Base-by-base conservation (phyloP, 345 rosid genomes). In the Camelina neglecta region DNA sequence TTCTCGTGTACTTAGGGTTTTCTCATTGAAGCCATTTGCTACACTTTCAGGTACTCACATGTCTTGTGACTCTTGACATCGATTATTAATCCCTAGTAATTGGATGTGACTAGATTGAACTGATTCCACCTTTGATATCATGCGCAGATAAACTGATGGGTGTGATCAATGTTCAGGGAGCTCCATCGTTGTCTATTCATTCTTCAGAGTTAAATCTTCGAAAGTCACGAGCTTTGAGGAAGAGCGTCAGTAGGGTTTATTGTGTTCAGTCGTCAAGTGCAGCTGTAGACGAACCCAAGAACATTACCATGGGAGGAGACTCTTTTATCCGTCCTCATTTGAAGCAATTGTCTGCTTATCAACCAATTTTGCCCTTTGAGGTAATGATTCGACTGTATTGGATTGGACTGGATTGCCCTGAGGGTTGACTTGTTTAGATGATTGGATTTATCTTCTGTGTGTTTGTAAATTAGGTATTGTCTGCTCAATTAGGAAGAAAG, bases 361-460 rank as follows among this genome's bases (percentile, higher is more conserved):
- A 95, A 54, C 88, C 98, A 59, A 95, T 95, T 76, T 69, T 95
- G 71, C 98, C 99, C 67, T 89, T 90, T 75, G 99, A 95, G 99
- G 99, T 92, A 2, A 51, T 41, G 57, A 26, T 35, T 35, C 1
- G 8, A 35, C 1, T 35, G 38, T 9, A 35, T 35, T 35, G 38
- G 38, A 35, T 5, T 35, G 38, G 38, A 35, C 7, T 35, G 7
- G 38, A 29, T 29, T 29, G 31, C 31, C 31, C 31, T 29, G 31
- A 29, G 31, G 31, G 31, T 29, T 29, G 31, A 29, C 31, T 29
- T 29, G 31, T 29, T 29, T 29, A 29, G 31, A 29, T 29, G 33
- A 55, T 45, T 55, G 33, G 57, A n/a, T 56, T 47, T 11, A 20
- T 3, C 26, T 15, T 41, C 2, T 50, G 23, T 73, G 8, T 36